A percentile compares a stretch with the other conserved stretches of the same genome.
phyloP scores from a whole-genome alignment of 345 rosid genomes.

The Dovyalis caffra region DNA sequence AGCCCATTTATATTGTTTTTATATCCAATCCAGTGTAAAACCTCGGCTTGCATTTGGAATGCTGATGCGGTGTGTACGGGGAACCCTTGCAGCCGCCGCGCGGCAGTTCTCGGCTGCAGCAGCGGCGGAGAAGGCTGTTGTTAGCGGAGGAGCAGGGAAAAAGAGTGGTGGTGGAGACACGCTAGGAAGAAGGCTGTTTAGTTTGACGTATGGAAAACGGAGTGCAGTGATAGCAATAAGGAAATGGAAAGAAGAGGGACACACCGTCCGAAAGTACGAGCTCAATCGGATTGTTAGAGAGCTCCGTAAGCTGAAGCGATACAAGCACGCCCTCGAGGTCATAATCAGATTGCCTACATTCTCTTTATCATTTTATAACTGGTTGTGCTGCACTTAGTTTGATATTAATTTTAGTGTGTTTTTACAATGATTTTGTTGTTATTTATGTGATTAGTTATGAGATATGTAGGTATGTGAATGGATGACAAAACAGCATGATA shows the following conservation, averaged over 20 bases:
- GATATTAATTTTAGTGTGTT: neutral
- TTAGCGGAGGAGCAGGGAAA: conserved; percentile 6
- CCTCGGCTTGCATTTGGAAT: conserved; percentile 12
- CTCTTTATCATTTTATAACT: neutral
- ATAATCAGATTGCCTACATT: neutral
- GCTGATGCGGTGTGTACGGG: conserved; percentile 38
- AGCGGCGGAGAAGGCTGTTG: conserved; percentile 21
- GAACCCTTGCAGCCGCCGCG: conserved; percentile 33
- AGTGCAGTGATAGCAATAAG: conserved; percentile 67
- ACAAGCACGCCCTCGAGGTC: conserved; percentile 91
- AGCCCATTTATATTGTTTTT: neutral
- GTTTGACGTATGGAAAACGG: conserved; percentile 68
- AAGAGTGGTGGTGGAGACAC: conserved; percentile 48
- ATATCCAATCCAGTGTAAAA: neutral
- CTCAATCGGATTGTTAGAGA: conserved; percentile 77
- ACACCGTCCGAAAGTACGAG: conserved; percentile 61
- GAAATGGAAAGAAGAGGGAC: conserved; percentile 84
- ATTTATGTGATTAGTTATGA: neutral
- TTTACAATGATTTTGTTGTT: neutral
- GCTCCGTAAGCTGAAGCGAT: conserved; percentile 85
- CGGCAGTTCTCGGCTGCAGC: conserved; percentile 45
- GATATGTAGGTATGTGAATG: conserved; percentile 77
- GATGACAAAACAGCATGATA: conserved; percentile 73
- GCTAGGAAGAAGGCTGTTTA: conserved; percentile 66
- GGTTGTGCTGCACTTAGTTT: too few species aligned